These are phyloP conservation scores for Senecio squalidus DNA, from an alignment of 140 eudicot species.

Conservation along the genomic window DNA sequence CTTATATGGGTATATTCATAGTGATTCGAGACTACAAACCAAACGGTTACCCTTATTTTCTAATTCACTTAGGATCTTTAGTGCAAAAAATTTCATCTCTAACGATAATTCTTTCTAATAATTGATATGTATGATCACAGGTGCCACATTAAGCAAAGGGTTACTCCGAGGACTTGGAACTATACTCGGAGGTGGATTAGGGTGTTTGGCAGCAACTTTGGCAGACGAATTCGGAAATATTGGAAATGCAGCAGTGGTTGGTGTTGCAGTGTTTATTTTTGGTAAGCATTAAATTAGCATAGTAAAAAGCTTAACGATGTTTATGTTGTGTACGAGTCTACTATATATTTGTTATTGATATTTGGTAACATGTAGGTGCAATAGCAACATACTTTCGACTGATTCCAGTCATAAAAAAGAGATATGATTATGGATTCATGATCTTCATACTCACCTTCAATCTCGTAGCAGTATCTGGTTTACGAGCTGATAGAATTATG, in stretches of 20 bases:
- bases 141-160: conserved; percentile 91
- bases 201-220: conserved; percentile 58
- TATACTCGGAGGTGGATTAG: conserved; percentile 70
- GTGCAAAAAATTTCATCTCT: background rate
- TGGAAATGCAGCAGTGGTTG: conserved; percentile 56
- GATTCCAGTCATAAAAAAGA: conserved; percentile 64
- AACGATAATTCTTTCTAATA: background rate
- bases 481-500: conserved; percentile 59
- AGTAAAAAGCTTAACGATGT: background rate
- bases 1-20: no score
- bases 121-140: conserved; percentile 32
- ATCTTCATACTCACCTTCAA: conserved; percentile 78
- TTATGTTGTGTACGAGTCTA: background rate
- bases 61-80: background rate
- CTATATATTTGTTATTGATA: background rate
- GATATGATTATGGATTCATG: conserved; percentile 79
- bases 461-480: conserved; percentile 78
- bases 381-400: conserved; percentile 65
- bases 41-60: background rate
- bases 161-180: conserved; percentile 75
- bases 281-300: conserved; percentile 37
- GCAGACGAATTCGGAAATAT: conserved; percentile 48
- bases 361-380: conserved; percentile 39
- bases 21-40: no score
- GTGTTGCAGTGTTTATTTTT: conserved; percentile 45